Evolutionary conservation across 164 flowering plant genomes (phyloP).

Genomic region (Vitis riparia): DNA sequence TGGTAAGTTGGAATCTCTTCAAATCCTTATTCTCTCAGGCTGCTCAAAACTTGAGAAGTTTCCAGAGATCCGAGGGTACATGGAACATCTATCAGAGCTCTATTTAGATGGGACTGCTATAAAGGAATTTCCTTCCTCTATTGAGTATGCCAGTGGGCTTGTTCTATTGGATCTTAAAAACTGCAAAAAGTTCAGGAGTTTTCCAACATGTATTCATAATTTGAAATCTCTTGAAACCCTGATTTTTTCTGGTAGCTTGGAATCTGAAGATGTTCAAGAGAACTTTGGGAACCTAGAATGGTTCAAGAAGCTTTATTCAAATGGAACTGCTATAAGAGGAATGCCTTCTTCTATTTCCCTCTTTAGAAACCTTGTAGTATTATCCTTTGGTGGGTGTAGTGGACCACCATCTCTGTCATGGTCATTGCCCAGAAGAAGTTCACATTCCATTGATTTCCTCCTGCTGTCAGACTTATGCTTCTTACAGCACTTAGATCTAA

Average conservation of each 20-base stretch:
- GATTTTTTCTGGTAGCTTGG: neutral
- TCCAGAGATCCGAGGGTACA: neutral
- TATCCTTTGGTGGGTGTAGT: too few species aligned
- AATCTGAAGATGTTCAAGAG: too few species aligned
- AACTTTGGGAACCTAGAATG: too few species aligned
- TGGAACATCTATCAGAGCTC: neutral
- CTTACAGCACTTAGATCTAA: too few species aligned
- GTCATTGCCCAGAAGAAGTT: too few species aligned
- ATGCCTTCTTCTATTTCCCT: too few species aligned
- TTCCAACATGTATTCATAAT: neutral
- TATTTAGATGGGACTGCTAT: slow-evolving; percentile 5
- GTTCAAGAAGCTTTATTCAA: too few species aligned
- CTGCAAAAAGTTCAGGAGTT: neutral
- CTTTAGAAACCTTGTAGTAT: too few species aligned
- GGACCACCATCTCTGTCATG: too few species aligned
- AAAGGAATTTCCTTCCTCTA: slow-evolving; percentile 2
- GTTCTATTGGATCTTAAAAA: neutral
- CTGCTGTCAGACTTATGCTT: too few species aligned
- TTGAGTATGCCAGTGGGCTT: neutral
- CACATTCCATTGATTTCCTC: too few species aligned
- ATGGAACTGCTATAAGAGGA: too few species aligned
- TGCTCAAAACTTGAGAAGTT: slow-evolving; percentile 6
- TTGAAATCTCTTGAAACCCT: neutral
- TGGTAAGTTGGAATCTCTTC: slow-evolving; percentile 1
- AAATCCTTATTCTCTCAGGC: slow-evolving; percentile 3